Base-by-base conservation (phyloP, 108 stramenopile genomes). In the Fragilaria crotonensis region DNA sequence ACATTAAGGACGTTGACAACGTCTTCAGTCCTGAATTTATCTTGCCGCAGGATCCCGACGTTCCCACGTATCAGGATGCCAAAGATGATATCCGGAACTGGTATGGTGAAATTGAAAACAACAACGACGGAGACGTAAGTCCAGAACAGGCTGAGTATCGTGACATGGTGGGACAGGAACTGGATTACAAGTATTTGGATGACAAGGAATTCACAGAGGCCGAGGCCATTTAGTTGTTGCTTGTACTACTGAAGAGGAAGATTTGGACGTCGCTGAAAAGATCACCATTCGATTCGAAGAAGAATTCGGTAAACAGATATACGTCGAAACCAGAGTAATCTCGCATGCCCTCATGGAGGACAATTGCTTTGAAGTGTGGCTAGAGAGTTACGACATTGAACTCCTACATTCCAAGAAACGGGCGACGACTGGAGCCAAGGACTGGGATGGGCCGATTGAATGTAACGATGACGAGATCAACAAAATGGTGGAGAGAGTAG, bases 201-300 rank as follows among this genome's bases (percentile, higher is more conserved):
- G 85, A 87, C 52, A 67, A 67, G 9, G 89, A 83, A 62, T 86
- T 84, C 44, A 57, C 80, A 58, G 45, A 70, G 51, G 74, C 59
- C 86, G 90, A 45, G 90, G 90, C 3, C 86, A 88, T 55, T 67
- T 92, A 62, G 70, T 92, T 9, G 62, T 92, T n/a, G 90, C 86
- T 14, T 86, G 84, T 56, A 71, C 82, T 3, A 52, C 70, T 14
- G 33, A 27, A 7, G 83, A 88, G 1, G 67, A 64, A 30, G 90
- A 92, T 58, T 54, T 88, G 65, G 75, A 77, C 21, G 28, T 84
- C 20, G 86, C 90, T 30, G 90, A 92, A 67, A 79, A 74, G 32
- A 88, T 92, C 27, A 84, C 82, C 2, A 29, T 23, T 2, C 80
- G 86, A 19, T 84, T 92, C 69, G 56, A 73, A 27, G 57, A 82